Conservation (phyloP, 108 stramenopile genomes). For the Epipyxis sp. region DNA sequence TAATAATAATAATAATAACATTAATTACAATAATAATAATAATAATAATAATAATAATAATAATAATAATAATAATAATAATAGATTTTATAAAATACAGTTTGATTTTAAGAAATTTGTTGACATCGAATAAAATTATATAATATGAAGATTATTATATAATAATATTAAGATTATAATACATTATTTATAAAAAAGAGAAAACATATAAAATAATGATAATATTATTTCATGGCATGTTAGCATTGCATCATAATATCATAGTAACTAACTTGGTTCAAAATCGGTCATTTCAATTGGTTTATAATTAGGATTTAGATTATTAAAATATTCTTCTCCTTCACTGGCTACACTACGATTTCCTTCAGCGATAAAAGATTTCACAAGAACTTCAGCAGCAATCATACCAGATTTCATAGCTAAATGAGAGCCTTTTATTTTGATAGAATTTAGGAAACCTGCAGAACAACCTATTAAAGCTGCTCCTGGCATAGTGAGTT, state of each 20-base stretch:
- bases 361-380: slow-evolving; percentile 68
- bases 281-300: too few species aligned
- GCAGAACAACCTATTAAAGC: slow-evolving; percentile 88
- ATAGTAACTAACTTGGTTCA: too few species aligned
- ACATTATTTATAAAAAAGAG: neutral
- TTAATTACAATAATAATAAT: too few species aligned
- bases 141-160: too few species aligned
- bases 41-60: too few species aligned
- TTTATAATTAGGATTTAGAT: too few species aligned
- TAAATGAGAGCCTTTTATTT: slow-evolving; percentile 98
- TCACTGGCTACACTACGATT: neutral
- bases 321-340: too few species aligned
- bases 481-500: slow-evolving; percentile 89
- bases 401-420: slow-evolving; percentile 75
- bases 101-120: too few species aligned
- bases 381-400: slow-evolving; percentile 84
- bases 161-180: neutral
- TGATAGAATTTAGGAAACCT: slow-evolving; percentile 95
- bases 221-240: neutral
- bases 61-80: too few species aligned
- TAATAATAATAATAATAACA: too few species aligned
- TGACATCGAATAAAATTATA: too few species aligned
- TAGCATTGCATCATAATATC: slow-evolving; percentile 40
- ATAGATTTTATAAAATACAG: too few species aligned
- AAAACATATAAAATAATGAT: neutral